These are phyloP conservation scores for Lolium multiflorum DNA, from an alignment of 176 grass and related monocot genomes.

Conservation along the genomic window DNA sequence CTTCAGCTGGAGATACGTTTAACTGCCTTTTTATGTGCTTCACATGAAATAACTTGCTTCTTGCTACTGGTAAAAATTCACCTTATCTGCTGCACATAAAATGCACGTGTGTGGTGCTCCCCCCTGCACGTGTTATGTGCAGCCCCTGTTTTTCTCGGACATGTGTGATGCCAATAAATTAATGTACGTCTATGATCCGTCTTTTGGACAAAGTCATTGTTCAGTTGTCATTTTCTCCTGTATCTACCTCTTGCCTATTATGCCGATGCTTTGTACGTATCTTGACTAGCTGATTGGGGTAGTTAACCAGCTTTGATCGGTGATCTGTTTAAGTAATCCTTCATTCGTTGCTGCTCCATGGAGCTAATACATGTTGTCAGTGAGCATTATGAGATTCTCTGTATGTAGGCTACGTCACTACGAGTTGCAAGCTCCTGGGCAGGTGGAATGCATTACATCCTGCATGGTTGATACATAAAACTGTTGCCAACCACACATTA, in stretches of 20 bases:
- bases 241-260: background rate
- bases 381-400: background rate
- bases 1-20: background rate
- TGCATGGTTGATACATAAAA: background rate
- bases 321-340: background rate
- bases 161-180: background rate
- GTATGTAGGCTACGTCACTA: background rate
- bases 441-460: background rate
- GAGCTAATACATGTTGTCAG: background rate
- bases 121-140: background rate
- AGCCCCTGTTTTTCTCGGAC: background rate
- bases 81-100: background rate
- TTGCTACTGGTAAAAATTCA: background rate
- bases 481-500: background rate
- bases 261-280: background rate
- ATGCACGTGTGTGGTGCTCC: no score
- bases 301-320: background rate
- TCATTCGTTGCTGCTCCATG: background rate
- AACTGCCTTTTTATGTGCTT: background rate
- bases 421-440: background rate
- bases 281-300: background rate
- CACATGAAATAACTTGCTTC: background rate
- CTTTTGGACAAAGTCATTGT: background rate
- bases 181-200: background rate
- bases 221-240: background rate